Percentiles rank a stretch among this genome's conserved stretches.
Conservation (phyloP, 2,329 filamentous ascomycete genomes). For the Beauveria caledonica region DNA sequence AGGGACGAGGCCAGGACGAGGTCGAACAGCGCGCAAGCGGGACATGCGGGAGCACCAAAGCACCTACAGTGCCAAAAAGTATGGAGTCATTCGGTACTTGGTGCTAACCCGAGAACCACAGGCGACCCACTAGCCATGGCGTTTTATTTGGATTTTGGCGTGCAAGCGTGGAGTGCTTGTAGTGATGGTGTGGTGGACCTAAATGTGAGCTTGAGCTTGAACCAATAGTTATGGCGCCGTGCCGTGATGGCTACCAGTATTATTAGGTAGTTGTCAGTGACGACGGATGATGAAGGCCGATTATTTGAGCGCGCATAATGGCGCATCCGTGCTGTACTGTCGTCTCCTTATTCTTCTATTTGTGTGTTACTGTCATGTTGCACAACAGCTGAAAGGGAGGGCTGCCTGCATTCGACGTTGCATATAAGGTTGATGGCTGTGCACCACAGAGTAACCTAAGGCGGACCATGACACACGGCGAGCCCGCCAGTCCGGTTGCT, state of each 20-base stretch:
- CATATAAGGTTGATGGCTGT: conserved; percentile 1
- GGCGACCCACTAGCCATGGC: conserved; percentile 8
- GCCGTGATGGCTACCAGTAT: neutral
- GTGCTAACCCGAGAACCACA: conserved; percentile 5
- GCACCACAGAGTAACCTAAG: neutral
- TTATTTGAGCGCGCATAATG: neutral
- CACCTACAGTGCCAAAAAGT: conserved; percentile 7
- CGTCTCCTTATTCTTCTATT: neutral
- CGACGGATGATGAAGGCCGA: neutral
- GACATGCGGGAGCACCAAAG: neutral
- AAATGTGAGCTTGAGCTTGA: conserved; percentile 4
- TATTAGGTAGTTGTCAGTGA: neutral
- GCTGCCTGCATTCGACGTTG: neutral
- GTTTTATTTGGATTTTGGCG: conserved; percentile 7
- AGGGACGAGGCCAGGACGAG: neutral
- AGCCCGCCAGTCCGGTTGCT: neutral
- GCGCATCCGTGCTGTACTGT: neutral
- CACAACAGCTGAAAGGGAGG: neutral
- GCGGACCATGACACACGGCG: neutral
- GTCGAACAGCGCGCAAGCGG: neutral
- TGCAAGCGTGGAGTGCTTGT: neutral
- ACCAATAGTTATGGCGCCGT: conserved; percentile 3
- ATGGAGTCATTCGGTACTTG: conserved; percentile 5
- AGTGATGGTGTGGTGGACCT: conserved; percentile 11
- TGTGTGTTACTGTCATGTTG: neutral